A percentile compares a stretch with the other conserved stretches of the same genome.
Evolutionary conservation across 495 filamentous ascomycete genomes (phyloP).

Genomic region (Hypoxylon trugodes): DNA sequence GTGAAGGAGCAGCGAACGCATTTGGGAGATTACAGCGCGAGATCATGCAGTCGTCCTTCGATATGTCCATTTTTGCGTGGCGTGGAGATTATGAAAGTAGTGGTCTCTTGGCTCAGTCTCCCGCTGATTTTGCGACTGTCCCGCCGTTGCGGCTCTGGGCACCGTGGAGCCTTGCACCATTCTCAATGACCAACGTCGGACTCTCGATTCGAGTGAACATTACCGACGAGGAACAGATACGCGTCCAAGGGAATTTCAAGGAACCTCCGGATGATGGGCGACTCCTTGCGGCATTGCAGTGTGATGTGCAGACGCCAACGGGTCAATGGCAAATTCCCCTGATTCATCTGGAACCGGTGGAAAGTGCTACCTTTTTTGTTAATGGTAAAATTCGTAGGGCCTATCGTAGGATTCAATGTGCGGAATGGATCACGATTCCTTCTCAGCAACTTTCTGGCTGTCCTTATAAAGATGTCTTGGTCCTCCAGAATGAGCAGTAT

Average conservation of each 20-base stretch:
- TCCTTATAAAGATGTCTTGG: constrained; percentile 5
- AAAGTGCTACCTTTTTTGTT: background rate
- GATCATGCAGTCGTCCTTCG: constrained; percentile 25
- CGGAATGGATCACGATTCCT: constrained; percentile 13
- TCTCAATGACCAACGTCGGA: constrained; percentile 19
- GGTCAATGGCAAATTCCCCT: constrained; percentile 17
- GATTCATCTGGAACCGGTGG: constrained; percentile 15
- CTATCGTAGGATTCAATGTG: constrained; percentile 26
- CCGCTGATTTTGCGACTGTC: constrained; percentile 7
- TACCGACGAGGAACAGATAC: background rate
- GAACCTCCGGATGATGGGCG: background rate
- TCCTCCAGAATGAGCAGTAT: constrained; percentile 24
- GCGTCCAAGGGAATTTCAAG: background rate
- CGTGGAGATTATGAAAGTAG: constrained; percentile 14
- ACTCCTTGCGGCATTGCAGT: constrained; percentile 16
- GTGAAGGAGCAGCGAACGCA: constrained; percentile 20
- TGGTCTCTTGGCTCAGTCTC: constrained; percentile 12
- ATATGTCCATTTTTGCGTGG: constrained; percentile 40
- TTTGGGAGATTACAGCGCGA: constrained; percentile 36
- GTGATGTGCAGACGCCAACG: constrained; percentile 8
- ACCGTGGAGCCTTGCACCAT: constrained; percentile 6
- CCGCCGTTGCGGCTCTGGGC: constrained; percentile 4
- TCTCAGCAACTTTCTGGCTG: background rate
- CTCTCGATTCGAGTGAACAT: constrained; percentile 6
- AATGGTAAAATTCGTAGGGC: background rate